Base-by-base conservation (phyloP, 2,329 filamentous ascomycete species). In the Lecanosticta acicola region DNA sequence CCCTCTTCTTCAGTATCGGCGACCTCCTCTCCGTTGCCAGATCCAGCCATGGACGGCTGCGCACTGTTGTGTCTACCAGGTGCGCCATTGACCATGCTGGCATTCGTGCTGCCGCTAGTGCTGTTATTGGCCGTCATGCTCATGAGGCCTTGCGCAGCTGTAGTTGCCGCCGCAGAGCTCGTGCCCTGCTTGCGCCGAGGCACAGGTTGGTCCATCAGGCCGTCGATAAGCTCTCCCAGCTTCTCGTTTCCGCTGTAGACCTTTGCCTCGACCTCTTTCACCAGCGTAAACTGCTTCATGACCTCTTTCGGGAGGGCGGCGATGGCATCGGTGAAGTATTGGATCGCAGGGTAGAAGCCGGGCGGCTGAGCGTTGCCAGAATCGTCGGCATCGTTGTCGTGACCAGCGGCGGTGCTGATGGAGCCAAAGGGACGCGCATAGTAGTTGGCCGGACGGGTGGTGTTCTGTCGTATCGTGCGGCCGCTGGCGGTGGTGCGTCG, bases 241-340 rank as follows among this genome's bases (percentile, higher is more conserved):
- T 84, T 79, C 59, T 93, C 85, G 66, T 95, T 88, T 4, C 93
- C 85, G 19, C 82, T 83, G 68, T 90, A 93, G 54, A 94, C 86
- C 71, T 98, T 98, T 53, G 91, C 91, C 71, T 98, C 93, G 39
- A 97, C 93, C 71, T 98, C 93, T 67, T 96, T 96, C 57, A 98
- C 76, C 46, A 97, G 78, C 26, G 91, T 96, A 59, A 95, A 95
- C 68, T 98, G 91, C 63, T 89, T 84, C 58, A 95, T 88, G 41
- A 96, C 87, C 71, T 98, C 93, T 66, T 90, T 90, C 3, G 93
- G 93, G 19, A 98, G 79, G 32, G 91, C 90, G 41, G 88, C 84
- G 63, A 97, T 88, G 53, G 89, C 84, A 67, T 97, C 90, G 53
- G 91, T 87, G 66, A 98, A 97, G 64, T 82, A 81, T 33, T 78